Evolutionary conservation across 805 yeast species (phyloP), one percentile per base, ranked within the genome.

Genomic region (Candida multigemmis): DNA sequence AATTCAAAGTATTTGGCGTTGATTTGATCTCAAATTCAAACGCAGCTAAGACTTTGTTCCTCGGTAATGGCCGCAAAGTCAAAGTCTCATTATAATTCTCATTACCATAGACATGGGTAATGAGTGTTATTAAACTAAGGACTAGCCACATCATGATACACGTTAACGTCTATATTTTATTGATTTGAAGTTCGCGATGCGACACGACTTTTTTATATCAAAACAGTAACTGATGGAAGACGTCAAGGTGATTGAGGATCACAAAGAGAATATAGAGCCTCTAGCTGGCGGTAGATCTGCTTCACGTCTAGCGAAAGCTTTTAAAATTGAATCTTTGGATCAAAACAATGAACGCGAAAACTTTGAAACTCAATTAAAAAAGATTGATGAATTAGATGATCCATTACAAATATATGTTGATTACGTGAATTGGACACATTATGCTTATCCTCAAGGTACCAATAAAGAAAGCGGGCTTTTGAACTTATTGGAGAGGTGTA

Each of bases 191-290:
- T 20, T 11, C 12, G 7, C n/a, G n/a, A n/a, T 20, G 11, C 12
- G 12, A 6, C 11, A 6, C 7, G 12, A 17, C 10, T 17, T 17
- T 17, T 17, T 17, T 17, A 10, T 10, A 17, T 17, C 10, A 7
- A 7, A 17, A 17, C 10, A 7, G 19, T 10, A 17, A n/a, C 9
- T 17, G 19, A 17, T 17, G 19, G 19, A 17, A 7, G 45, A 43
- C 25, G 25, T 32, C 7, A 26, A 40, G 7, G 23, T 42, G 7
- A 35, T 60, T 21, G 66, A 60, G 31, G 44, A 39, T 12, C 78
- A 80, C 30, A 86, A 86, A 51, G 94, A 83, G 48, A 83, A 83
- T 43, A 75, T 86, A 5, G 62, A 63, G 41, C 85, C 89, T 1
- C 43, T 74, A 14, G 54, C 53, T 3, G 73, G 68, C 11, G 96